Base-by-base conservation (phyloP, 495 filamentous ascomycete genomes). In the Hapsidospora chrysogenum region DNA sequence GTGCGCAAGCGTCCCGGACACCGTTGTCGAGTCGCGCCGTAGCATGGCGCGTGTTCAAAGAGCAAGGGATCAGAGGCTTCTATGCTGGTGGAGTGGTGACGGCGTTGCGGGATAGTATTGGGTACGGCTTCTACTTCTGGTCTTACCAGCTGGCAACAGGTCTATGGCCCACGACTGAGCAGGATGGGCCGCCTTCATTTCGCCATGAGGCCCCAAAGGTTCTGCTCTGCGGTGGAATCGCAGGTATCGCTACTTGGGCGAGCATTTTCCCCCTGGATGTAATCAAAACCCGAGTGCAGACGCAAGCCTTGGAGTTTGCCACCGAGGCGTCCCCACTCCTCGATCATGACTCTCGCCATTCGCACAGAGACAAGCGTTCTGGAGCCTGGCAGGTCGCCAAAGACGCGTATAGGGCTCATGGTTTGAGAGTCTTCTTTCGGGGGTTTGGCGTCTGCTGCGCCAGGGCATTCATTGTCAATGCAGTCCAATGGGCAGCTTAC, bases 101-200 rank as follows among this genome's bases (percentile, higher is more conserved):
- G 7, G 80, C 76, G 38, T 50, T 84, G 31, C 62, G 85, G 30
- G 85, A 94, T 54, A 74, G 76, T 37, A 68, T 93, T 38, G 85
- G 85, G 14, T 93, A 92, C 52, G 85, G 85, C 3, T 92, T 92
- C 49, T 93, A 93, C 50, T 94, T 93, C 53, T 85, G 76, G 75
- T 74, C 76, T 10, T 95, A 93, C 47, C 80, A 92, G 53, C 57
- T 80, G 25, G 68, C 58, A 41, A 79, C 74, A 35, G 64, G 68
- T 14, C 57, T 61, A 49, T 78, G 46, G 50, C 56, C 29, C 44
- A 37, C 29, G 47, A 16, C 33, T 35, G 11, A 7, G 18, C 31
- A 13, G 3, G 21, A 39, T 4, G 20, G 10, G 16, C 29, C 20
- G 9, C n/a, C 70, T 19, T 54, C 51, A 11, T 45, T 52, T 19